Evolutionary conservation across 2,329 filamentous ascomycete species (phyloP).

Genomic region (Aspergillus texensis): DNA sequence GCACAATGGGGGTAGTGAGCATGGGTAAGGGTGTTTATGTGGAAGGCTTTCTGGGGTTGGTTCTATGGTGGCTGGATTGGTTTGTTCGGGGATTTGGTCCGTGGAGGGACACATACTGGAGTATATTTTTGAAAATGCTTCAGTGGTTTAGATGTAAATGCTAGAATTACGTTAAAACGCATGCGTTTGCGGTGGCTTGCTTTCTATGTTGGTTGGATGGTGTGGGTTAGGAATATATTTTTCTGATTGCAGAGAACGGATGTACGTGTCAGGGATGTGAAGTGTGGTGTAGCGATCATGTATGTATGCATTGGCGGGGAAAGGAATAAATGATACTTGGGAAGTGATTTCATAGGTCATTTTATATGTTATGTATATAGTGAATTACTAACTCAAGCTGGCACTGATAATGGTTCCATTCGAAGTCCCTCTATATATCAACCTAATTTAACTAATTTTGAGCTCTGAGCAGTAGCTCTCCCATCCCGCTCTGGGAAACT

Average conservation of each 20-base stretch:
- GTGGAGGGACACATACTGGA: not conserved
- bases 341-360: too few relatives aligned
- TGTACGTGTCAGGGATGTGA: not conserved
- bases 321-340: not conserved
- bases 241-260: not conserved
- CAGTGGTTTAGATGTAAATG: not conserved
- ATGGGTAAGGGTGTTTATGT: not conserved
- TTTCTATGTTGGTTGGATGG: not conserved
- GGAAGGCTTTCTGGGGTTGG: not conserved
- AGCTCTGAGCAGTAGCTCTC: not conserved
- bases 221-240: not conserved
- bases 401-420: too few relatives aligned
- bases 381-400: not conserved
- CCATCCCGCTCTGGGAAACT: not conserved
- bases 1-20: not conserved
- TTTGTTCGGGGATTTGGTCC: not conserved
- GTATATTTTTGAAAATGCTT: not conserved
- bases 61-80: not conserved
- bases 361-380: not conserved
- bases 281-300: not conserved
- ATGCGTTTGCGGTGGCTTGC: not conserved
- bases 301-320: not conserved
- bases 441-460: too few relatives aligned
- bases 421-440: too few relatives aligned
- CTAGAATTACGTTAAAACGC: not conserved